Evolutionary conservation across 257 asterid genomes (phyloP).

Genomic region (Solanum chmielewskii): DNA sequence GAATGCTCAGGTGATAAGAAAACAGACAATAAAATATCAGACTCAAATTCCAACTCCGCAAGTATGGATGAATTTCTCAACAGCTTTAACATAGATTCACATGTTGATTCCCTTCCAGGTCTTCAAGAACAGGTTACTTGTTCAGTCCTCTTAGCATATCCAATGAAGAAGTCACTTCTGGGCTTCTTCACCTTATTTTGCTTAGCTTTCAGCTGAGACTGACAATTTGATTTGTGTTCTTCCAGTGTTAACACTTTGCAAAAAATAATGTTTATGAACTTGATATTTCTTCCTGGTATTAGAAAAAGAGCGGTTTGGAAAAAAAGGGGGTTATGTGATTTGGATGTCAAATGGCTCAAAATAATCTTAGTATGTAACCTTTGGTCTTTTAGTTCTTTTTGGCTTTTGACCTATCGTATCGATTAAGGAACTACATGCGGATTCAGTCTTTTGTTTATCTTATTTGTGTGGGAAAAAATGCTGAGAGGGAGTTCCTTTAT

Average conservation of each 20-base stretch:
- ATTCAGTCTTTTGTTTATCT: background rate
- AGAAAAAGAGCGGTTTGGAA: background rate
- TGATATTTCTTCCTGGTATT: background rate
- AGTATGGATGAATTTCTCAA: slow-evolving; percentile 41
- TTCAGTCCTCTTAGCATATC: background rate
- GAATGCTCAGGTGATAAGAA: slow-evolving; percentile 25
- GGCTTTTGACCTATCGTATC: background rate
- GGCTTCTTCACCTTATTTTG: background rate
- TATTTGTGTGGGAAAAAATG: background rate
- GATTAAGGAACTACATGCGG: background rate
- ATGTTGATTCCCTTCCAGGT: slow-evolving; percentile 66
- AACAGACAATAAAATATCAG: slow-evolving; percentile 9
- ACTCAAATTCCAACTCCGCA: slow-evolving; percentile 29
- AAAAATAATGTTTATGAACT: background rate
- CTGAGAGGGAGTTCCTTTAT: background rate
- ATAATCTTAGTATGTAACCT: background rate
- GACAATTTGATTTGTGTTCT: background rate
- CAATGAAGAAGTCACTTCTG: background rate
- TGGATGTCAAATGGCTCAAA: background rate
- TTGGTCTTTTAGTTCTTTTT: background rate
- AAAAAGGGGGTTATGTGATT: background rate
- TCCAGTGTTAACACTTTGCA: background rate
- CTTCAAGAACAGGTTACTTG: slow-evolving; percentile 73
- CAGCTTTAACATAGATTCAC: slow-evolving; percentile 40
- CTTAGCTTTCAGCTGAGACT: background rate